Conservation (phyloP, 2,329 filamentous ascomycete species). For the Cryphonectria carpinicola region DNA sequence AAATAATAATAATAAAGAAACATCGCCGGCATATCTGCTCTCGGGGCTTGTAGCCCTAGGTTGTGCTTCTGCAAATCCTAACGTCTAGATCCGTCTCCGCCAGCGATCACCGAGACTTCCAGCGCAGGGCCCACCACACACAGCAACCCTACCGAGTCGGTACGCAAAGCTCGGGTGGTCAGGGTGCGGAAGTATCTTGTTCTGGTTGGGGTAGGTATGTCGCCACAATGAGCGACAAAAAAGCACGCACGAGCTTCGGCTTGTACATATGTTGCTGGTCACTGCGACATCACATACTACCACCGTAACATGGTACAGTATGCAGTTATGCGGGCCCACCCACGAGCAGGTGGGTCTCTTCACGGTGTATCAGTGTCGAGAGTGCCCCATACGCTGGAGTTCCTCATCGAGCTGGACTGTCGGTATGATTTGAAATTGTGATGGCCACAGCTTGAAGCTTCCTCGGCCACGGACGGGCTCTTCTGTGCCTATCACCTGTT, state of each 20-base stretch:
- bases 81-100: conserved; percentile 23
- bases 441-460: background rate
- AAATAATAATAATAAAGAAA: too few relatives aligned
- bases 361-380: conserved; percentile 16
- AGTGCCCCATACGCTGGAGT: background rate
- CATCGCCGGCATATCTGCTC: background rate
- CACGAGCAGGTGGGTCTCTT: conserved; percentile 4
- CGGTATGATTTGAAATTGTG: background rate
- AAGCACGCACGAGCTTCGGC: conserved; percentile 24
- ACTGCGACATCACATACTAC: background rate
- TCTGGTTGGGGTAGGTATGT: conserved; percentile 15
- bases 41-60: background rate
- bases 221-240: conserved; percentile 17
- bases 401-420: background rate
- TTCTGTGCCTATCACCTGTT: background rate
- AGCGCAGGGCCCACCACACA: conserved; percentile 21
- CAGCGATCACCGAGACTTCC: conserved; percentile 22
- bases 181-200: conserved; percentile 15
- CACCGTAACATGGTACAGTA: background rate
- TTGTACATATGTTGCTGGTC: background rate
- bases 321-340: conserved; percentile 1
- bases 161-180: too few relatives aligned
- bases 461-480: background rate
- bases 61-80: background rate
- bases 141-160: too few relatives aligned